phyloP scores from a whole-genome alignment of 805 yeast species.

The Ogataea nakhonphanomensis region DNA sequence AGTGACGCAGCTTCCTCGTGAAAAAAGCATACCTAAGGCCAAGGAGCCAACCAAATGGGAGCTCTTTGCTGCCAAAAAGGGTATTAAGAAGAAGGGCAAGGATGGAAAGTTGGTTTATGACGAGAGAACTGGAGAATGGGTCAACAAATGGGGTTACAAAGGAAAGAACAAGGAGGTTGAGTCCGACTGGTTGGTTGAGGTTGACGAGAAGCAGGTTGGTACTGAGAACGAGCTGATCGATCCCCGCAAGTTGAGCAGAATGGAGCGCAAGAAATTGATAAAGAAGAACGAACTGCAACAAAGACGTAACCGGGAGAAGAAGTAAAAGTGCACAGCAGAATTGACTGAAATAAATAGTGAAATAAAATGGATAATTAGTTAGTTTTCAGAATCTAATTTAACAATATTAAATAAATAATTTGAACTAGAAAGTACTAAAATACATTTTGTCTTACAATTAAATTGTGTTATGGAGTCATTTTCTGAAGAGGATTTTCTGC shows the following conservation, averaged over 20 bases:
- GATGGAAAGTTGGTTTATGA: constrained; percentile 87
- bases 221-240: constrained; percentile 68
- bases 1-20: constrained; percentile 80
- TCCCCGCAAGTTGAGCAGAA: constrained; percentile 79
- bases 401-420: not conserved
- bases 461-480: no score
- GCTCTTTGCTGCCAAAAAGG: constrained; percentile 91
- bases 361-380: not conserved
- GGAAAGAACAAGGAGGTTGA: constrained; percentile 88
- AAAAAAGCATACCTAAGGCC: constrained; percentile 89
- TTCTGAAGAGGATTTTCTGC: constrained; percentile 38
- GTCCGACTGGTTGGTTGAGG: constrained; percentile 93
- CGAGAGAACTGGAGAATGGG: constrained; percentile 92
- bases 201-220: constrained; percentile 62
- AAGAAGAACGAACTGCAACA: constrained; percentile 85
- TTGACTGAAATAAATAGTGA: not conserved
- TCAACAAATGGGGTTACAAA: constrained; percentile 96
- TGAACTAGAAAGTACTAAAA: constrained; percentile 4
- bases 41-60: constrained; percentile 97
- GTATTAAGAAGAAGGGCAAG: constrained; percentile 85
- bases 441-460: no score
- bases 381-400: no score
- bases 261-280: constrained; percentile 77
- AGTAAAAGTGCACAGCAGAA: no score
- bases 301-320: constrained; percentile 56